Evolutionary conservation across 225 moss, liverwort and hornwort species (phyloP), one percentile per base, ranked within the genome.

Genomic region (Thuidium tamariscinum): DNA sequence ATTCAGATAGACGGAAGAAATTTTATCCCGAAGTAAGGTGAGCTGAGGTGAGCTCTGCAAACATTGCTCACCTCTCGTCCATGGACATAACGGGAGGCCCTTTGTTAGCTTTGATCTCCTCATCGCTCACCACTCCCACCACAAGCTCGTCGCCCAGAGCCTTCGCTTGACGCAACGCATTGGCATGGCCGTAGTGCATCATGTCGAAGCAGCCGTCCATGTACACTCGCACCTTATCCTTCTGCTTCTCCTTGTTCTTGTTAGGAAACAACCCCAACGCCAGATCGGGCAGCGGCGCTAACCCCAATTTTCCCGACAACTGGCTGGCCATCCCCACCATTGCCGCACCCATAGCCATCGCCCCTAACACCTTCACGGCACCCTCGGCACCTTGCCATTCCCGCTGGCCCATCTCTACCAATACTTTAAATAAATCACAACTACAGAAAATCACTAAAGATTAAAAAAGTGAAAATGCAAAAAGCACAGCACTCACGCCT

Each of bases 161-260:
- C 62, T 94, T 90, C 8, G 98, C 98, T 89, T 98, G 98, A 2
- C 98, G 93, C 86, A 98, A 88, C 55, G 98, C 98, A 93, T 98
- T 98, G 75, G 97, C 97, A 78, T 98, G 98, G 74, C 97, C 97
- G 19, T 98, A 98, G 88, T 98, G 98, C 98, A 98, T 98, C 97
- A 98, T 94, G 42, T 98, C 97, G 64, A 98, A 98, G 89, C 97
- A 98, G 32, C 98, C 98, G 20, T 98, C 98, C 98, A 98, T 98
- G 72, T 98, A 98, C 27, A 98, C 98, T 68, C 97, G 91, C 91
- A 98, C 95, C 89, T 96, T 95, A 92, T 94, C 94, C 49, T 91
- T 95, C 55, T 91, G 93, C 88, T 92, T 93, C 87, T 72, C 55
- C 32, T 78, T 80, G 80, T 70, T 82, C 82, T 83, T 87, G 17